Conservation (phyloP, 495 filamentous ascomycete species). For the Talaromyces wortmannii region DNA sequence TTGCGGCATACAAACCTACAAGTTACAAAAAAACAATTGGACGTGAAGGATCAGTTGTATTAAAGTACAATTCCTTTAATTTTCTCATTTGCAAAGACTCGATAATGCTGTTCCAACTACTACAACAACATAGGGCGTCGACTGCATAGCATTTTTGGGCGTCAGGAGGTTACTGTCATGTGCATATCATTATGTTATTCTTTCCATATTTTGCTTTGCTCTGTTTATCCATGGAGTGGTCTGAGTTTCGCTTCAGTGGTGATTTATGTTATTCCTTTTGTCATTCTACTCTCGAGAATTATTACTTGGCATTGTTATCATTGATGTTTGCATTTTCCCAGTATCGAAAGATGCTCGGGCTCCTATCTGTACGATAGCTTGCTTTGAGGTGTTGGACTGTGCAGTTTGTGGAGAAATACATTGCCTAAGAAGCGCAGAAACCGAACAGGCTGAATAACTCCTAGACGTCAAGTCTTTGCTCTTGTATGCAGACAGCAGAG, state of each 20-base stretch:
- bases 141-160: constrained; percentile 1
- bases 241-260: not conserved
- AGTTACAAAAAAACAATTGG: not conserved
- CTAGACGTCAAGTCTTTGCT: too few relatives aligned
- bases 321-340: constrained; percentile 8
- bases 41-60: not conserved
- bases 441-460: too few relatives aligned
- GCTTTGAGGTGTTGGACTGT: not conserved
- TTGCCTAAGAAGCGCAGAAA: too few relatives aligned
- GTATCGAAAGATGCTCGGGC: not conserved
- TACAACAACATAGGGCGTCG: not conserved
- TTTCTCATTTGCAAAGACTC: too few relatives aligned
- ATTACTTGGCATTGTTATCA: constrained; percentile 6
- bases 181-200: not conserved
- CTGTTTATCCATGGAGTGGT: not conserved
- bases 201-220: not conserved
- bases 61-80: not conserved
- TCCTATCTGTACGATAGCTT: not conserved
- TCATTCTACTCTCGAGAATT: constrained; percentile 5
- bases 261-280: not conserved
- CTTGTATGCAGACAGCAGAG: too few relatives aligned
- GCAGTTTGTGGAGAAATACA: not conserved
- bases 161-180: not conserved
- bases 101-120: not conserved
- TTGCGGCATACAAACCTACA: not conserved